Base-by-base conservation (phyloP, 2,329 filamentous ascomycete species). In the Ophiobolus disseminans region DNA sequence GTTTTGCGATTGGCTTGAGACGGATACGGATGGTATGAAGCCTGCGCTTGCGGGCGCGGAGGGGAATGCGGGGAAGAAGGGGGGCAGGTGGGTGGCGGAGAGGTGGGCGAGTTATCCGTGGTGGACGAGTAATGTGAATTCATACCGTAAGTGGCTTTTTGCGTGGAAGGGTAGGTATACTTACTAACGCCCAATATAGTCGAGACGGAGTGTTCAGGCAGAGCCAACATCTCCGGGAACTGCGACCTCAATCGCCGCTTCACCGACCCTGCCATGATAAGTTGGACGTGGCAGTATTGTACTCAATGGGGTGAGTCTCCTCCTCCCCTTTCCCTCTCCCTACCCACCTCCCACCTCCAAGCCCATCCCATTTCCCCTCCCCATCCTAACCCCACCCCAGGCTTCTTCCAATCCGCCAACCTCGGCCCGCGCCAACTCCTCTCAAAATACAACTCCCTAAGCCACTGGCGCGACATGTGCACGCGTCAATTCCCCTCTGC, bases 231-330 rank as follows among this genome's bases (percentile, higher is more conserved):
- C 3, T 44, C 47, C 11, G 60, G 58, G 1, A 43, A 69, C 2
- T 80, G 78, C 53, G 58, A 75, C 22, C 55, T 80, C 22, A 65
- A 74, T 23, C 54, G 63, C 14, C 53, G 50, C 4, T 64, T 71
- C 34, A 58, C 59, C 2, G 70, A 76, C 5, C 70, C 77, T 0
- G 55, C 69, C 6, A 57, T 49, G 1, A 77, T 81, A 50, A 64
- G 67, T 40, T 81, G 78, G 78, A 75, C 68, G 1, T 82, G 78
- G 78, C 79, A 82, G 57, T 79, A 77, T 58, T 83, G 80, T 63
- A 79, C 75, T 2, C 73, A 82, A 59, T 81, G 76, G 75, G 80
- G 69, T 69, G 51, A 53, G 63, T 58, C n/a, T n/a, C n/a, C 30
- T n/a, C n/a, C 30, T 6, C 16, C 9, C 30, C 30, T 32, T 3